Percentiles rank a stretch among this genome's conserved stretches.
These are phyloP conservation scores for Penicillium sp. DNA, from an alignment of 2,329 filamentous ascomycete species.

Conservation along the genomic window DNA sequence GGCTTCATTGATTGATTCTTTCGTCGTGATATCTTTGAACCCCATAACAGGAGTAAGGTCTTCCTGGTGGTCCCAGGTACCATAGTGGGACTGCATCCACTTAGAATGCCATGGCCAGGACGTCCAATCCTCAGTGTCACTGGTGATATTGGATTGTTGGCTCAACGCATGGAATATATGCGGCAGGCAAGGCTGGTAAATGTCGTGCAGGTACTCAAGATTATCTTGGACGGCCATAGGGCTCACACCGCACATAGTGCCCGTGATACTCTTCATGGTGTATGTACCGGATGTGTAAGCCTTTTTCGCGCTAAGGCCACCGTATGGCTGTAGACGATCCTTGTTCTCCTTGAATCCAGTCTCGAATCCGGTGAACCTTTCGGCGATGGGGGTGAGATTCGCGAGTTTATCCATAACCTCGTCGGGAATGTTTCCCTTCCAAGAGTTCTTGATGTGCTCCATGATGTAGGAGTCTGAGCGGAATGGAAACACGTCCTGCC, in stretches of 20 bases:
- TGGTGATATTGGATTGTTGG: slow-evolving; percentile 12
- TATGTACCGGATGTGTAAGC: slow-evolving; percentile 43
- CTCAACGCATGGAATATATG: slow-evolving; percentile 27
- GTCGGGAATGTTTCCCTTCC: slow-evolving; percentile 30
- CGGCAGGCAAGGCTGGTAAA: slow-evolving; percentile 45
- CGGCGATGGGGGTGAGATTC: slow-evolving; percentile 24
- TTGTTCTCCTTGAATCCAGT: slow-evolving; percentile 16
- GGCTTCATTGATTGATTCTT: slow-evolving; percentile 18
- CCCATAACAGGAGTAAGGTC: slow-evolving; percentile 24
- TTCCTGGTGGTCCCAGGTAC: slow-evolving; percentile 26
- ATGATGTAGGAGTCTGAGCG: slow-evolving; percentile 35
- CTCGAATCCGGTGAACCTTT: slow-evolving; percentile 20
- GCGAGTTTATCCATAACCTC: slow-evolving; percentile 21
- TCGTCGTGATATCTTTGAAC: slow-evolving; percentile 20
- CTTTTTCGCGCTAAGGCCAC: slow-evolving; percentile 41
- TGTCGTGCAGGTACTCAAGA: slow-evolving; percentile 37
- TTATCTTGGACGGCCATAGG: slow-evolving; percentile 44
- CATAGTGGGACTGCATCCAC: slow-evolving; percentile 31
- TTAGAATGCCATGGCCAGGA: slow-evolving; percentile 26
- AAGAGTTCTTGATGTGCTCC: slow-evolving; percentile 35
- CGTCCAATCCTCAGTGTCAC: slow-evolving; percentile 19
- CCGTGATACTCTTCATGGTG: slow-evolving; percentile 44
- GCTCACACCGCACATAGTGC: slow-evolving; percentile 39
- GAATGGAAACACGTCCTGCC: slow-evolving; percentile 46
- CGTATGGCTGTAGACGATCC: slow-evolving; percentile 24